Evolutionary conservation across 164 flowering plant species (phyloP).

Genomic region (Tetracentron sinense): DNA sequence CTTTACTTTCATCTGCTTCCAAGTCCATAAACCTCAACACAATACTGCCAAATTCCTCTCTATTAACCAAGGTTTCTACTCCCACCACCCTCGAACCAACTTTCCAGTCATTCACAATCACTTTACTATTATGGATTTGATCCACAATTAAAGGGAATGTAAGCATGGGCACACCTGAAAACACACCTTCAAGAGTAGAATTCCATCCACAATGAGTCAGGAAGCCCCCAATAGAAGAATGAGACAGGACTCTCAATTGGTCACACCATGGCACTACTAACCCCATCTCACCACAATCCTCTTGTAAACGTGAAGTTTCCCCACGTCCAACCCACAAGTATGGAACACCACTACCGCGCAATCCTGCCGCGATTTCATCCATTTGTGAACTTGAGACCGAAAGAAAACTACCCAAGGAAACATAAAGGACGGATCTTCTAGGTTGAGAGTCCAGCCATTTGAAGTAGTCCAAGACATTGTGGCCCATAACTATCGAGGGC

Average conservation of each 20-base stretch:
- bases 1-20: constrained; percentile 16
- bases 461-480: constrained; percentile 15
- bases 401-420: constrained; percentile 42
- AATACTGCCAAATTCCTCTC: constrained; percentile 27
- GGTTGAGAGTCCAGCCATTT: constrained; percentile 50
- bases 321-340: constrained; percentile 47
- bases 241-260: constrained; percentile 58
- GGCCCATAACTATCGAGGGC: constrained; percentile 4
- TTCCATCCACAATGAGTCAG: constrained; percentile 73
- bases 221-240: constrained; percentile 63
- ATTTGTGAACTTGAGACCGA: constrained; percentile 29
- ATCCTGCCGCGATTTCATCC: constrained; percentile 34
- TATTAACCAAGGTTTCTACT: constrained; percentile 19
- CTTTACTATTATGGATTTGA: constrained; percentile 37
- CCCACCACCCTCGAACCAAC: constrained; percentile 38
- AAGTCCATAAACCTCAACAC: constrained; percentile 31
- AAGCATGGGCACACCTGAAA: constrained; percentile 56
- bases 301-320: constrained; percentile 19
- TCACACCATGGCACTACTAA: constrained; percentile 78
- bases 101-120: constrained; percentile 58
- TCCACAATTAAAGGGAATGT: constrained; percentile 49
- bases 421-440: constrained; percentile 31
- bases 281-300: constrained; percentile 23
- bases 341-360: constrained; percentile 26
- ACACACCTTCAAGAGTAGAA: constrained; percentile 42